These are phyloP conservation scores for Penicillium glabrum DNA, from an alignment of 2,329 filamentous ascomycete genomes.

Conservation along the genomic window DNA sequence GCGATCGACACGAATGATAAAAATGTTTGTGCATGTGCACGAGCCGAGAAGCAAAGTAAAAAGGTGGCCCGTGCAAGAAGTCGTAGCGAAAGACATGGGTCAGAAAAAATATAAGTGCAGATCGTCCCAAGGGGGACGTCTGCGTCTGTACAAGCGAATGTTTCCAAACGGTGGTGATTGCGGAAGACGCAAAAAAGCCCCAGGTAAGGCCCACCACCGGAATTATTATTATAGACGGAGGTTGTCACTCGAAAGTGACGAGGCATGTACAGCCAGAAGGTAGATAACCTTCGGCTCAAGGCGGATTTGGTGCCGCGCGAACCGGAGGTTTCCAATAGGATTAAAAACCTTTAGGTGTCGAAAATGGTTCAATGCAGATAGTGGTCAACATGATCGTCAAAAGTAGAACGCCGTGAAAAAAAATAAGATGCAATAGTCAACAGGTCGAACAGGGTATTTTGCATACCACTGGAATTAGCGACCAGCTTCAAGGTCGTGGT, in stretches of 20 bases:
- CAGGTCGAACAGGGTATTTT: constrained; percentile 22
- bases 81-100: constrained; percentile 35
- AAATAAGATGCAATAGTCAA: constrained; percentile 30
- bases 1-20: constrained; percentile 41
- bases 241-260: constrained; percentile 18
- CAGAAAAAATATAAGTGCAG: constrained; percentile 26
- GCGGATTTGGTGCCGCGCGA: constrained; percentile 21
- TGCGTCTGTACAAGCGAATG: constrained; percentile 40
- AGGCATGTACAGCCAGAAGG: constrained; percentile 41
- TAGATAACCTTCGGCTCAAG: constrained; percentile 21
- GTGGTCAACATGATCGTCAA: constrained; percentile 35
- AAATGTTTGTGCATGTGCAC: constrained; percentile 33
- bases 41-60: constrained; percentile 29
- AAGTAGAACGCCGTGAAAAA: constrained; percentile 37
- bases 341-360: constrained; percentile 42
- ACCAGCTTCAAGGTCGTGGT: constrained; percentile 41
- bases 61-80: constrained; percentile 31
- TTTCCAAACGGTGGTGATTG: constrained; percentile 29
- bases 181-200: constrained; percentile 8
- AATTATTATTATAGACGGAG: constrained; percentile 44
- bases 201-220: constrained; percentile 25
- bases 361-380: constrained; percentile 41
- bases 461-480: constrained; percentile 28
- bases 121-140: constrained; percentile 14
- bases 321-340: constrained; percentile 22